Conservation (phyloP, 179 eudicot genomes). For the Silene coronaria region DNA sequence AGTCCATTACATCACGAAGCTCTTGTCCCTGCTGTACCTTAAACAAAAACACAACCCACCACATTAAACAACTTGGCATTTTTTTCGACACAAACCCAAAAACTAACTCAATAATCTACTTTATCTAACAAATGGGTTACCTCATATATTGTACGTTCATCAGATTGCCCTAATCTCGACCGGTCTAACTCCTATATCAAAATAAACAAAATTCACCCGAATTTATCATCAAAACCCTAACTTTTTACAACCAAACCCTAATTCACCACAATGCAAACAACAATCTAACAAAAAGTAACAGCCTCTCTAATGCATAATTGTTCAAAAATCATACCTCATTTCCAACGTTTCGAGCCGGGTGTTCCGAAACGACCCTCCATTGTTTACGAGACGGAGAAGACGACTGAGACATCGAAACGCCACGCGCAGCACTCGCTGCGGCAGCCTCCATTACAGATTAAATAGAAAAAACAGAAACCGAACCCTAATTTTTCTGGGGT, state of each 20-base stretch:
- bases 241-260: conserved; percentile 18
- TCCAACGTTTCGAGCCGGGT: conserved; percentile 41
- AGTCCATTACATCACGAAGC: conserved; percentile 54
- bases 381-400: conserved; percentile 59
- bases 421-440: conserved; percentile 48
- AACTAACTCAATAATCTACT: background rate
- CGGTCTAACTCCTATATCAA: conserved; percentile 56
- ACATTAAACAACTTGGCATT: conserved; percentile 18
- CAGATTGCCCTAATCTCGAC: conserved; percentile 66
- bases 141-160: conserved; percentile 81
- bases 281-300: conserved; percentile 4
- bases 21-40: conserved; percentile 81
- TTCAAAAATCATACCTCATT: conserved; percentile 38
- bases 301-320: background rate
- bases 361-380: conserved; percentile 80
- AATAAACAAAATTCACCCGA: conserved; percentile 16
- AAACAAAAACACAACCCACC: conserved; percentile 28
- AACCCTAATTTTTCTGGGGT: conserved; percentile 30
- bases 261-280: conserved; percentile 18
- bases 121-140: conserved; percentile 38
- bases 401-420: conserved; percentile 44
- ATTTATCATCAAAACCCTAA: conserved; percentile 34
- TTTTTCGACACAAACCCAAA: background rate
- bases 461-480: background rate
- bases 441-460: conserved; percentile 58